phyloP scores from a whole-genome alignment of 2,329 filamentous ascomycete genomes.

The Beauveria pseudobassiana region DNA sequence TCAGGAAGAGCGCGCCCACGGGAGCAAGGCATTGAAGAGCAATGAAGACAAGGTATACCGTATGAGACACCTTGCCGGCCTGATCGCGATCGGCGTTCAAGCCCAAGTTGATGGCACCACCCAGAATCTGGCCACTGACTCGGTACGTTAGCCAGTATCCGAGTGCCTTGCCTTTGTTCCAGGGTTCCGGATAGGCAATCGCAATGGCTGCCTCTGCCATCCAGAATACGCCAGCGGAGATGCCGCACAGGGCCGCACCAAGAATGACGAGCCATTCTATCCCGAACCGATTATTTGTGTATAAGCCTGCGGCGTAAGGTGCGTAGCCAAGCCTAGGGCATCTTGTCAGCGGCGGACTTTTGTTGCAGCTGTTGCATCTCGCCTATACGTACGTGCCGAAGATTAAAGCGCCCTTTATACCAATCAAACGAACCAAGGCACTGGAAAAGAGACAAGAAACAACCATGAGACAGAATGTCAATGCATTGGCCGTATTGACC shows the following conservation, averaged over 20 bases:
- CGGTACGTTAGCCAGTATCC: constrained; percentile 59
- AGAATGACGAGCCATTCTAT: constrained; percentile 62
- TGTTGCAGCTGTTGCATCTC: background rate
- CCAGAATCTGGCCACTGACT: constrained; percentile 59
- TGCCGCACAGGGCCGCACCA: constrained; percentile 60
- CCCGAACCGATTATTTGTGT: constrained; percentile 64
- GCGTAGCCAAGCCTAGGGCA: constrained; percentile 53
- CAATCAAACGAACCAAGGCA: constrained; percentile 56
- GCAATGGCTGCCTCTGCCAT: constrained; percentile 68
- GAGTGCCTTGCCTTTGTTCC: constrained; percentile 56
- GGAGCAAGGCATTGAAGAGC: constrained; percentile 59
- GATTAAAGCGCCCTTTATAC: constrained; percentile 64
- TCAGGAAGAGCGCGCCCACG: constrained; percentile 57
- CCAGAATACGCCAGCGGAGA: constrained; percentile 69
- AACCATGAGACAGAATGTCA: constrained; percentile 68
- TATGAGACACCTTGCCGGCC: constrained; percentile 60
- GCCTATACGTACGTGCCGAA: constrained; percentile 51
- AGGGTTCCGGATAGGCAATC: constrained; percentile 63
- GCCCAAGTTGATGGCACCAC: constrained; percentile 64
- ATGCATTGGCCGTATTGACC: constrained; percentile 62
- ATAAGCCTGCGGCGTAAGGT: constrained; percentile 63
- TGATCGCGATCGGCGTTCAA: constrained; percentile 50
- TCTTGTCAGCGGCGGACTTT: background rate
- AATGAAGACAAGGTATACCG: constrained; percentile 63
- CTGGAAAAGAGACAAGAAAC: constrained; percentile 61